Evolutionary conservation across 495 filamentous ascomycete genomes (phyloP), one percentile per base, ranked within the genome.

Genomic region (Aspergillus avenaceus): DNA sequence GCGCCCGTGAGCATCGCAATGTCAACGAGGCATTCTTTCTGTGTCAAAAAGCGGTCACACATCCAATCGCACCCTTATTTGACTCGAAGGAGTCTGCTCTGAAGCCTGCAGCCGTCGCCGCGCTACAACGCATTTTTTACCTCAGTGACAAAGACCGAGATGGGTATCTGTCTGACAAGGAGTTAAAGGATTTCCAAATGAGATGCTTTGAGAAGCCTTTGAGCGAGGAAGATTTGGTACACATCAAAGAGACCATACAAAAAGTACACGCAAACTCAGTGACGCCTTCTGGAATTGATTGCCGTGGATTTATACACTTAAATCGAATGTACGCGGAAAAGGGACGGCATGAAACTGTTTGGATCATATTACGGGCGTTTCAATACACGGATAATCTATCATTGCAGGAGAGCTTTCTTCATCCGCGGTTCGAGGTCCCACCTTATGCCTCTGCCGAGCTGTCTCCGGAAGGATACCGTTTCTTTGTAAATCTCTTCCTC

Each of bases 251-350:
- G 9, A 85, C 87, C 4, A 88, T 97, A 26, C 76, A 79, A 48
- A 89, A 87, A 66, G 67, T 70, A 14, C 75, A 80, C 3, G 80
- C 83, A 3, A 71, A 78, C n/a, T 83, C 82, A 0, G 80, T 81
- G 24, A 79, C 77, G 8, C 78, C 85, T 4, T 80, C 78, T 41
- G 95, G 93, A 0, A 86, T 98, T 51, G 84, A 87, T 58, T 79
- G 86, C 55, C 74, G 70, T 14, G 91, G 90, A 5, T 98, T 98
- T 53, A 75, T 98, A 22, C 78, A 87, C 49, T 74, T 97, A 36
- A 97, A 97, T 67, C 96, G 91, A 70, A 81, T 96, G 47, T 98
- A 96, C 61, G 92, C 90, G 2, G 92, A 97, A 60, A 97, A 96
- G 66, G 93, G 91, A 41, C 84, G 93, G n/a, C 93, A 98, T 60